phyloP scores from a whole-genome alignment of 1,284 basidiomycete species.

The Boletus smithii region DNA sequence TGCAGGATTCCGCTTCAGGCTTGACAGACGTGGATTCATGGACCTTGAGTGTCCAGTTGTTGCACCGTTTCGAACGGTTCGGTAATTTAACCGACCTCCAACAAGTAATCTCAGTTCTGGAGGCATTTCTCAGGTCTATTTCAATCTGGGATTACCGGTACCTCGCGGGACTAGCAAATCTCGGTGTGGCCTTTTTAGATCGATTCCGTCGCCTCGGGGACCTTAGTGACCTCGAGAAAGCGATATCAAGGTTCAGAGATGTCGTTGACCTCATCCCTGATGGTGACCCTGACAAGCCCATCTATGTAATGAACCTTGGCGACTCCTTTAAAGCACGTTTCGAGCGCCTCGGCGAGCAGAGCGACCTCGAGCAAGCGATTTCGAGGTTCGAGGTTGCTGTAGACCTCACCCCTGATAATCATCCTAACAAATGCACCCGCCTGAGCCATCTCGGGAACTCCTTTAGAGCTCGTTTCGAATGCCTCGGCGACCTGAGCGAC shows the following conservation, averaged over 20 bases:
- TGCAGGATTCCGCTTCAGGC: not conserved
- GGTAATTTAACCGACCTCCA: conserved; percentile 5
- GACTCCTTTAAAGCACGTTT: not conserved
- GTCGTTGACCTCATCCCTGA: not conserved
- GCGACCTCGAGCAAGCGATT: conserved; percentile 6
- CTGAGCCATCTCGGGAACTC: conserved; percentile 2
- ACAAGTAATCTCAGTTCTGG: conserved; percentile 1
- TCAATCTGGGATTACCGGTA: not conserved
- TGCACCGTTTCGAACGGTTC: not conserved
- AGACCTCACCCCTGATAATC: not conserved
- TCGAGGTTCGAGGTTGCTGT: not conserved
- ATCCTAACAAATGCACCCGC: not conserved
- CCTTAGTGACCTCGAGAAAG: conserved; percentile 7
- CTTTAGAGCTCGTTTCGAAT: conserved; percentile 1
- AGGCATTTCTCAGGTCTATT: not conserved
- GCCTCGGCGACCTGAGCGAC: not conserved
- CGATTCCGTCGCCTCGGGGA: conserved; percentile 1
- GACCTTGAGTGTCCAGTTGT: not conserved
- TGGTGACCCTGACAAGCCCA: not conserved
- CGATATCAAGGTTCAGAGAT: not conserved
- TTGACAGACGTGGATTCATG: not conserved
- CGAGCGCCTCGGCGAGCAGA: not conserved
- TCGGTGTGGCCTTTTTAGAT: not conserved
- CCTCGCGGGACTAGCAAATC: not conserved
- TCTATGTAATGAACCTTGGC: conserved; percentile 5